Evolutionary conservation across 768 basidiomycete genomes (phyloP).

Genomic region (Termitomyces sp.): DNA sequence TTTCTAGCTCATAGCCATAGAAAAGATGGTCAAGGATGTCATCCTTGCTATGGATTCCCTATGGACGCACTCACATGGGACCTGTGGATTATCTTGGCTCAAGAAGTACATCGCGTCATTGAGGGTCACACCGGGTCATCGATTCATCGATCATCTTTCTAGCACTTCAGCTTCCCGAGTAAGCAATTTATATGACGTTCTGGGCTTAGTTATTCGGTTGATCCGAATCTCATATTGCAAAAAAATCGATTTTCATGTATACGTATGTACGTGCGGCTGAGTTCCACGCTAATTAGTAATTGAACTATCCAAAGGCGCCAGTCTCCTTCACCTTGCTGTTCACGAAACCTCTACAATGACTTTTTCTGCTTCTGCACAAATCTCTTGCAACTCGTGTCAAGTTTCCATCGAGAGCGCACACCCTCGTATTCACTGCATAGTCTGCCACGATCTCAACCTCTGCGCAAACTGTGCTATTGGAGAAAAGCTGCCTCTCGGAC

Average conservation of each 20-base stretch:
- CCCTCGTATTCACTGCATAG: slow-evolving; percentile 8
- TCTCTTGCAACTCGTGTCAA: slow-evolving; percentile 9
- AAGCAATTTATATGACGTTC: background rate
- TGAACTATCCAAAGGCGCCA: background rate
- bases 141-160: background rate
- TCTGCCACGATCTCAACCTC: slow-evolving; percentile 9
- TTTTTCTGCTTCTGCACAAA: background rate
- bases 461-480: slow-evolving; percentile 10
- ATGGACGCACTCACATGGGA: no score
- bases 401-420: background rate
- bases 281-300: background rate
- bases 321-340: background rate
- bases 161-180: background rate
- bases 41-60: background rate
- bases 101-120: background rate
- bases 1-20: background rate
- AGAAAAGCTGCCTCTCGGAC: slow-evolving; percentile 6
- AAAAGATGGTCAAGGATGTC: no score
- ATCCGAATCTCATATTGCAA: background rate
- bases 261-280: background rate
- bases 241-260: background rate
- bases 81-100: background rate
- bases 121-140: background rate
- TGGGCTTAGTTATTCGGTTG: background rate
- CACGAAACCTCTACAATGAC: background rate